These are phyloP conservation scores for Talaromyces sp. DNA, from an alignment of 2,329 filamentous ascomycete genomes.

Conservation along the genomic window DNA sequence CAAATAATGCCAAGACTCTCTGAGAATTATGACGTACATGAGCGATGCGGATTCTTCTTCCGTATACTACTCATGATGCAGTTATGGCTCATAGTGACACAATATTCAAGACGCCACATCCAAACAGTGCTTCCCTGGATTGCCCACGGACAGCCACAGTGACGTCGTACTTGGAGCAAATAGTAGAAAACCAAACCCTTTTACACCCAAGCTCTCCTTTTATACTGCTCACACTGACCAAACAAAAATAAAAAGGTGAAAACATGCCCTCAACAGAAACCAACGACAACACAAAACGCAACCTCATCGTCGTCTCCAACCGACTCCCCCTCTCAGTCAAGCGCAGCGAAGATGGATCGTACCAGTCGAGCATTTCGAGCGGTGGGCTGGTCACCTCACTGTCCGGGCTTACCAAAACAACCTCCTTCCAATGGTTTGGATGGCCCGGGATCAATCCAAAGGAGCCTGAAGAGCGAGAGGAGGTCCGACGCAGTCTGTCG, in stretches of 20 bases:
- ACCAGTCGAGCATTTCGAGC: constrained; percentile 82
- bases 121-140: not conserved
- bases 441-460: constrained; percentile 89
- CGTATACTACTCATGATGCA: not conserved
- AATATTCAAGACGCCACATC: not conserved
- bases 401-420: constrained; percentile 80
- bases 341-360: constrained; percentile 74
- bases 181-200: not conserved
- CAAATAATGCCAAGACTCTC: not conserved
- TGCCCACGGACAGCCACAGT: not conserved
- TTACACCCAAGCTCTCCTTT: not conserved
- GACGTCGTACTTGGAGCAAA: not conserved
- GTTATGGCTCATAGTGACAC: not conserved
- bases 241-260: not conserved
- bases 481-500: constrained; percentile 66
- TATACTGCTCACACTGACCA: not conserved
- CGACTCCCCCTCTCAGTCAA: constrained; percentile 90
- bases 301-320: constrained; percentile 74
- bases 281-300: constrained; percentile 22
- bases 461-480: constrained; percentile 61
- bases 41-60: not conserved
- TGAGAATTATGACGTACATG: not conserved
- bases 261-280: not conserved
- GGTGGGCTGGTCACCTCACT: constrained; percentile 87
- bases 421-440: constrained; percentile 91